These are phyloP conservation scores for Kwoniella pini DNA, from an alignment of 768 basidiomycete genomes.

Conservation along the genomic window DNA sequence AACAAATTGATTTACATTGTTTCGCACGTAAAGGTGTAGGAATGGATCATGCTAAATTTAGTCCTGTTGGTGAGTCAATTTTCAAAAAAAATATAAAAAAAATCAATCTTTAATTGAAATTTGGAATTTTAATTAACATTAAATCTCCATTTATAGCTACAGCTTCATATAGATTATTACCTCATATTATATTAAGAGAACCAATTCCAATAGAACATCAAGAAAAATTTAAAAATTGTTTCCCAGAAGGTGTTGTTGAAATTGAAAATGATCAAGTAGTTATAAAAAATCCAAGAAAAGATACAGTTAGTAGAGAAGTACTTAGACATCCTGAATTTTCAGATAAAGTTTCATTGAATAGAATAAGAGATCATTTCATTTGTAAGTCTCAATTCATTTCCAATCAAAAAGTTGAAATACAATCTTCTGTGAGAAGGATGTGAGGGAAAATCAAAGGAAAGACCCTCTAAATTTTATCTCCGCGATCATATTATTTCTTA, in stretches of 20 bases:
- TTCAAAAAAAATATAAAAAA: too few relatives aligned
- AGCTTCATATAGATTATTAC: constrained; percentile 90
- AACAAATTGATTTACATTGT: constrained; percentile 77
- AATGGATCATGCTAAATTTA: constrained; percentile 95
- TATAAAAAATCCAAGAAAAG: constrained; percentile 66
- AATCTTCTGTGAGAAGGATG: background rate
- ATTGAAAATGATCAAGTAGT: constrained; percentile 59
- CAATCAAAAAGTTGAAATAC: too few relatives aligned
- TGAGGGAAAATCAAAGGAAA: too few relatives aligned
- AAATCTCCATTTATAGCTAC: constrained; percentile 64
- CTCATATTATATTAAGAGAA: constrained; percentile 70
- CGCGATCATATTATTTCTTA: too few relatives aligned
- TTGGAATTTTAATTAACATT: background rate
- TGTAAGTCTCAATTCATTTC: constrained; percentile 61
- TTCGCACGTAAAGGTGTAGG: constrained; percentile 76
- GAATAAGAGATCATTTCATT: constrained; percentile 88
- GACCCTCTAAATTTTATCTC: background rate
- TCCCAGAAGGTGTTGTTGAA: constrained; percentile 64
- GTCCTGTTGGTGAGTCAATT: constrained; percentile 80
- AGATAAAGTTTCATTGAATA: constrained; percentile 74
- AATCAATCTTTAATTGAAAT: too few relatives aligned
- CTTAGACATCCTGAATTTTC: constrained; percentile 87
- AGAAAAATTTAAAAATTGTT: constrained; percentile 81
- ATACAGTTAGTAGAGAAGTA: constrained; percentile 89
- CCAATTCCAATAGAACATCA: constrained; percentile 76